A percentile compares a stretch with the other conserved stretches of the same genome.
phyloP scores from a whole-genome alignment of 805 yeast species.

The Candida anglica region DNA sequence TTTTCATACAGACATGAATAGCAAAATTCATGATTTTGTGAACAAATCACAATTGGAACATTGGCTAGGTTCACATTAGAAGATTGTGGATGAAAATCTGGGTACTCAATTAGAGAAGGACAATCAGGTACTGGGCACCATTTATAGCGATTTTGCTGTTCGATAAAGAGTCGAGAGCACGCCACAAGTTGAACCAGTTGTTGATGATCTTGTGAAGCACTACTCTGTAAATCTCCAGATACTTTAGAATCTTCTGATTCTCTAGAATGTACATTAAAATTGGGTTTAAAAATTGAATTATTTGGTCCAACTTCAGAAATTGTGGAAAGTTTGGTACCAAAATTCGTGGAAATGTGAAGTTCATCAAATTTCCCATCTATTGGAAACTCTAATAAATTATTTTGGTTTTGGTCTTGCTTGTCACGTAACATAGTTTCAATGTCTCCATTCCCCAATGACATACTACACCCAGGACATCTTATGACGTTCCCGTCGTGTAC shows the following conservation, averaged over 20 bases:
- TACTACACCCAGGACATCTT: slow-evolving; percentile 55
- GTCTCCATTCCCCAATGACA: slow-evolving; percentile 41
- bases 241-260: too few species aligned
- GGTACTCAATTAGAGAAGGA: slow-evolving; percentile 46
- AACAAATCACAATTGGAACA: slow-evolving; percentile 71
- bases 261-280: too few species aligned
- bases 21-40: slow-evolving; percentile 69
- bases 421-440: slow-evolving; percentile 13
- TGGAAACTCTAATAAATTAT: too few species aligned
- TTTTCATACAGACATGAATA: slow-evolving; percentile 68
- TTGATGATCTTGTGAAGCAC: background rate
- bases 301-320: background rate
- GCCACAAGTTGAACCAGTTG: background rate
- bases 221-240: background rate
- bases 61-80: slow-evolving; percentile 9
- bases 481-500: slow-evolving; percentile 43
- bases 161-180: too few species aligned
- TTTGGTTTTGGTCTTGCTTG: too few species aligned
- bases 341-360: too few species aligned
- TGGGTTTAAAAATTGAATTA: background rate
- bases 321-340: too few species aligned
- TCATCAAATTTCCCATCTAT: too few species aligned
- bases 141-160: slow-evolving; percentile 26
- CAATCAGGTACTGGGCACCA: slow-evolving; percentile 92
- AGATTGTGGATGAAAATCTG: background rate